Percentiles rank a stretch among this genome's conserved stretches.
These are phyloP conservation scores for Periconia sp. DNA, from an alignment of 2,329 filamentous ascomycete genomes.

Conservation along the genomic window DNA sequence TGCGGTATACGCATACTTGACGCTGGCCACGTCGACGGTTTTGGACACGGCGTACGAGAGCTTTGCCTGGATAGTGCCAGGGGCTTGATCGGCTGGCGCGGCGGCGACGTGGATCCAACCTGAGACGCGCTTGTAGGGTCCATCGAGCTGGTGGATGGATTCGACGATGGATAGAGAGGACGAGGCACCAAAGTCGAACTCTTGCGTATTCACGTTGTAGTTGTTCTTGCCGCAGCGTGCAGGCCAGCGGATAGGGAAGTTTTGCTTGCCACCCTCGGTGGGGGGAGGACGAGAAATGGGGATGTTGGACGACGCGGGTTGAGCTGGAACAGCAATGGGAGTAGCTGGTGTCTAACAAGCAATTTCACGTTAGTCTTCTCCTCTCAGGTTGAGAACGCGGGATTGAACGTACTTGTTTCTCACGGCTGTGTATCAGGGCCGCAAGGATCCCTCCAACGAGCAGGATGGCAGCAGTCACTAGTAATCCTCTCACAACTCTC, in stretches of 20 bases:
- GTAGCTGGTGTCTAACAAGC: conserved; percentile 13
- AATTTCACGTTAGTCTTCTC: neutral
- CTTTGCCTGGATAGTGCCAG: conserved; percentile 38
- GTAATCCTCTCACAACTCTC: conserved; percentile 24
- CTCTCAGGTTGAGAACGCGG: neutral
- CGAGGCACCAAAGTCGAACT: conserved; percentile 28
- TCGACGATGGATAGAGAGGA: conserved; percentile 31
- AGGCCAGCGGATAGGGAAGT: conserved; percentile 41
- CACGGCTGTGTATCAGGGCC: conserved; percentile 16
- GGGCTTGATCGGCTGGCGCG: conserved; percentile 36
- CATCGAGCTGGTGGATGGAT: conserved; percentile 33
- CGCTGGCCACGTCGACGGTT: conserved; percentile 30
- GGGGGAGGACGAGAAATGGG: conserved; percentile 8
- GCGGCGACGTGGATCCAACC: conserved; percentile 44
- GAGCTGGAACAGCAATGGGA: conserved; percentile 12
- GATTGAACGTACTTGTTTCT: conserved; percentile 19
- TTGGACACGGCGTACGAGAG: conserved; percentile 42
- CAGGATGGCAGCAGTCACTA: conserved; percentile 20
- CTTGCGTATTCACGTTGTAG: conserved; percentile 35
- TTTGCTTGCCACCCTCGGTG: conserved; percentile 11
- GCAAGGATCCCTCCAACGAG: conserved; percentile 26
- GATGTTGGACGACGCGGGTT: conserved; percentile 10
- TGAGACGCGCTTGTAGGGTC: conserved; percentile 34
- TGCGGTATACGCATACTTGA: conserved; percentile 29
- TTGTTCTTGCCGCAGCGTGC: conserved; percentile 34